Percentiles rank a stretch among this genome's conserved stretches.
These are phyloP conservation scores for Aspergillus awamori DNA, from an alignment of 2,329 filamentous ascomycete species.

Conservation along the genomic window DNA sequence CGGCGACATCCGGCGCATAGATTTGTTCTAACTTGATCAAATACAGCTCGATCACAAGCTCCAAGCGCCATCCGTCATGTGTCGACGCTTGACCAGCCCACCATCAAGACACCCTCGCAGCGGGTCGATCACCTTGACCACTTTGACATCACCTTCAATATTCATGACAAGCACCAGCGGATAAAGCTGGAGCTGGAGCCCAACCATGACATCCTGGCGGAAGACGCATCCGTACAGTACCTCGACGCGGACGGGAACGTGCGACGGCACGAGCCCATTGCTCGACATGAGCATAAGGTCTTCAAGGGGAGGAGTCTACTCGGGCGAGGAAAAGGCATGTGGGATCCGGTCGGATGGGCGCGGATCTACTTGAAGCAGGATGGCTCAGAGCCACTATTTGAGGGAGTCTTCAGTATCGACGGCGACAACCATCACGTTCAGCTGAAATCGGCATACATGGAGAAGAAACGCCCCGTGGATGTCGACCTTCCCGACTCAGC, in stretches of 20 bases:
- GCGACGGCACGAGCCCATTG: conserved; percentile 66
- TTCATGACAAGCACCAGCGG: conserved; percentile 67
- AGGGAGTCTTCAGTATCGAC: conserved; percentile 81
- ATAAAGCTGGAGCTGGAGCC: conserved; percentile 82
- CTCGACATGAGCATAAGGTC: conserved; percentile 75
- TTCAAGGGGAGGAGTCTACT: conserved; percentile 81
- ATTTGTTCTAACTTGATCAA: not conserved
- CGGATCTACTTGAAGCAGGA: conserved; percentile 77
- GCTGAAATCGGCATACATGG: conserved; percentile 71
- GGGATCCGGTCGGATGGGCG: conserved; percentile 85
- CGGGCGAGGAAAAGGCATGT: conserved; percentile 64
- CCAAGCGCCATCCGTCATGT: conserved; percentile 78
- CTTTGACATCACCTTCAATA: conserved; percentile 82
- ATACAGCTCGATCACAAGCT: conserved; percentile 67
- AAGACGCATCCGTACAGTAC: conserved; percentile 73
- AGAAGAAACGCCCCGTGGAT: conserved; percentile 72
- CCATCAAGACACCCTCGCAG: conserved; percentile 76
- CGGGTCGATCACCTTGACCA: conserved; percentile 76
- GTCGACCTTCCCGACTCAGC: conserved; percentile 61
- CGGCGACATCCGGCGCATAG: not conserved
- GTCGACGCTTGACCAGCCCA: conserved; percentile 70
- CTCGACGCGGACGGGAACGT: conserved; percentile 72
- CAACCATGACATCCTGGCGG: conserved; percentile 84
- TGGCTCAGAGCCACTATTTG: conserved; percentile 77
- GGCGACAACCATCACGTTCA: conserved; percentile 87